Percentiles rank a stretch among this genome's conserved stretches.
phyloP scores from a whole-genome alignment of 148 eudicot genomes.

The Rhododendron griersonianum region DNA sequence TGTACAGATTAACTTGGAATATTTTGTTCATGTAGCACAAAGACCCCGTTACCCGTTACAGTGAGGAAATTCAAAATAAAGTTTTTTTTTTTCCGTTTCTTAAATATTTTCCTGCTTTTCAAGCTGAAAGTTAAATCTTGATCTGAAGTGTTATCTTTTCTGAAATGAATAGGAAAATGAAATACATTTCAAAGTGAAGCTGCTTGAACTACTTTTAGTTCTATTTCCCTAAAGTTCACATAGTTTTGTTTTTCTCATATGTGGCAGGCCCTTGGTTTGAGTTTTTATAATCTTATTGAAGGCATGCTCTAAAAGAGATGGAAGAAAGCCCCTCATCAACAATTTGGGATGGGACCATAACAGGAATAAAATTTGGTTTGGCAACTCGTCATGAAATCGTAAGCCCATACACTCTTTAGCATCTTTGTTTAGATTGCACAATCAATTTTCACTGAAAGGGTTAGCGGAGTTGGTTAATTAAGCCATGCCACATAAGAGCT shows the following conservation, averaged over 20 bases:
- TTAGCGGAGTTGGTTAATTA: neutral
- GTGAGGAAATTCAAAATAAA: neutral
- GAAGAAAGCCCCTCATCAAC: slow-evolving; percentile 14
- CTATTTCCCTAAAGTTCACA: neutral
- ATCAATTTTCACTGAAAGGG: neutral
- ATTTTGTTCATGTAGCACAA: neutral
- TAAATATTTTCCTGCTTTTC: neutral
- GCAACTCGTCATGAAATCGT: slow-evolving; percentile 18
- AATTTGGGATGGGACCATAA: slow-evolving; percentile 46
- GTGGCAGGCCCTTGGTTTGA: neutral
- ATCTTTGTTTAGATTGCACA: neutral
- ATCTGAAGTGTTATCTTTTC: neutral
- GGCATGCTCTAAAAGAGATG: slow-evolving; percentile 5
- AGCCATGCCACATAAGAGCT: neutral
- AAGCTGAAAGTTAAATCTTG: neutral
- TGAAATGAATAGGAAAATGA: neutral
- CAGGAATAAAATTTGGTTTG: slow-evolving; percentile 37
- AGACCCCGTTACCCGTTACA: neutral
- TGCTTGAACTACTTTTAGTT: neutral
- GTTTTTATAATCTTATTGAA: neutral
- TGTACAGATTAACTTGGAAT: neutral
- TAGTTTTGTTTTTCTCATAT: neutral
- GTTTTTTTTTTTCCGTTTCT: neutral
- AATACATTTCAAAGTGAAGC: neutral
- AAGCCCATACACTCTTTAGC: neutral